phyloP scores from a whole-genome alignment of 2,329 filamentous ascomycete genomes.

The Ambrosiella cleistominuta region DNA sequence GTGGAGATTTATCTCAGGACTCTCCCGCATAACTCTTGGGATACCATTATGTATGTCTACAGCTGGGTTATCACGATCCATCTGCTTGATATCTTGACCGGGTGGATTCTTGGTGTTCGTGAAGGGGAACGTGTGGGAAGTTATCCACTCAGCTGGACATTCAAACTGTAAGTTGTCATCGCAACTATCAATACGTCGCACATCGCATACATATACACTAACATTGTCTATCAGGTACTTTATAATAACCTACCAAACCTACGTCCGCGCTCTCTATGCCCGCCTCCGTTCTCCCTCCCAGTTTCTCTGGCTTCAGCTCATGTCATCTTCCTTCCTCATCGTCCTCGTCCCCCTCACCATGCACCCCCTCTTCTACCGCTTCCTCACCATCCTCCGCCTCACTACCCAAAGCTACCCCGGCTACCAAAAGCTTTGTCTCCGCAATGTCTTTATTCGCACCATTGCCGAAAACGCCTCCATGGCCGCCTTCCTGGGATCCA shows the following conservation, averaged over 20 bases:
- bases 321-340: slow-evolving; percentile 46
- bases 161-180: slow-evolving; percentile 39
- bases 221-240: slow-evolving; percentile 34
- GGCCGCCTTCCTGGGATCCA: slow-evolving; percentile 48
- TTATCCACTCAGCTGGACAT: slow-evolving; percentile 54
- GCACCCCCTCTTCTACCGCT: slow-evolving; percentile 38
- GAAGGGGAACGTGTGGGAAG: slow-evolving; percentile 50
- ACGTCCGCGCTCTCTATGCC: slow-evolving; percentile 51
- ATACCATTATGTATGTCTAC: slow-evolving; percentile 53
- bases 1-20: slow-evolving; percentile 52
- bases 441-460: slow-evolving; percentile 51
- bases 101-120: slow-evolving; percentile 48
- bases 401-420: slow-evolving; percentile 42
- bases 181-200: neutral
- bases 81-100: slow-evolving; percentile 44
- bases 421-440: slow-evolving; percentile 47
- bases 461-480: slow-evolving; percentile 51
- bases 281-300: slow-evolving; percentile 46
- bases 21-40: slow-evolving; percentile 45
- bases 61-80: slow-evolving; percentile 52
- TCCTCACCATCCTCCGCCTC: slow-evolving; percentile 34
- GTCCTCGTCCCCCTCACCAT: slow-evolving; percentile 47
- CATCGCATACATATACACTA: neutral
- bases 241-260: slow-evolving; percentile 53
- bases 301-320: slow-evolving; percentile 46